Percentiles rank a stretch among this genome's conserved stretches.
These are phyloP conservation scores for Coemansia sp. DNA, from an alignment of 192 early-diverging fungal genomes.

Conservation along the genomic window DNA sequence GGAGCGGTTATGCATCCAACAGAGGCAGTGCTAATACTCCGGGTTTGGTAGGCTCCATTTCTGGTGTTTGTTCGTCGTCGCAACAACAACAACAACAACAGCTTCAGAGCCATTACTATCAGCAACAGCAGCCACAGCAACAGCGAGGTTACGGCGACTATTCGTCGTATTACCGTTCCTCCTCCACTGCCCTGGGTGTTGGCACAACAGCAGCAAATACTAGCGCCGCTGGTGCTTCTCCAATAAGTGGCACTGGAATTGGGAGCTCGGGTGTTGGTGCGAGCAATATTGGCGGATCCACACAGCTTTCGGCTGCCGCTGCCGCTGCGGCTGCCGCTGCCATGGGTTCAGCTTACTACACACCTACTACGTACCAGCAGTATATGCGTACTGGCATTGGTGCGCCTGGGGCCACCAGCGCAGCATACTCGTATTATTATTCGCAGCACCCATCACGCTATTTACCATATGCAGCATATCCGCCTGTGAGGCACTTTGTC, in stretches of 20 bases:
- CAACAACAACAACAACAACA: conserved; percentile 24
- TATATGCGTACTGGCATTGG: conserved; percentile 38
- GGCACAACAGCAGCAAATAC: conserved; percentile 2
- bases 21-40: conserved; percentile 5
- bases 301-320: conserved; percentile 28
- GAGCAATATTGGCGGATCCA: neutral
- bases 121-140: conserved; percentile 20
- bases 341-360: conserved; percentile 42
- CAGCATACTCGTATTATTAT: conserved; percentile 46
- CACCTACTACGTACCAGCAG: conserved; percentile 43
- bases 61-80: conserved; percentile 8
- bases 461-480: conserved; percentile 48
- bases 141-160: conserved; percentile 47
- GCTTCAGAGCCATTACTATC: conserved; percentile 16
- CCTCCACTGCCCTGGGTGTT: conserved; percentile 35
- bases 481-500: conserved; percentile 53
- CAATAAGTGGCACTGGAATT: conserved; percentile 25
- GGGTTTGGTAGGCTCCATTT: conserved; percentile 5
- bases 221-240: conserved; percentile 15
- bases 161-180: conserved; percentile 48
- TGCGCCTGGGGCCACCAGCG: neutral
- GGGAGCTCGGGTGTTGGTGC: conserved; percentile 3
- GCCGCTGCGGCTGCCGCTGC: conserved; percentile 40
- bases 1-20: neutral
- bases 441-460: conserved; percentile 43